Percentiles rank a stretch among this genome's conserved stretches.
Evolutionary conservation across 768 basidiomycete genomes (phyloP).

Genomic region (Stropharia rugosoannulata): DNA sequence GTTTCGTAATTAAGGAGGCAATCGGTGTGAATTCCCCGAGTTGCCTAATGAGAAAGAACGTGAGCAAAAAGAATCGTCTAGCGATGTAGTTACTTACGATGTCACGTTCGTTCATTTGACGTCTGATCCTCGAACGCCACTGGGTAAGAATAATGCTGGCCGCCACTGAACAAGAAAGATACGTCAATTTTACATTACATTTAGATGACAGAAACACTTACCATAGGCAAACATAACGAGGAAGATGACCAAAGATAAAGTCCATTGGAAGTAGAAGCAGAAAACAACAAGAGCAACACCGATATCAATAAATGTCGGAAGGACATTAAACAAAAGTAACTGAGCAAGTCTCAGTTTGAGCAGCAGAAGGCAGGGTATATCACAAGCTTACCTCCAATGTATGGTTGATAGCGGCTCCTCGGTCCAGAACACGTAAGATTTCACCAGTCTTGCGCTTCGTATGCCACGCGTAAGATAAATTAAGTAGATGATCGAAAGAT

Average conservation of each 20-base stretch:
- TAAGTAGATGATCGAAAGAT: slow-evolving; percentile 84
- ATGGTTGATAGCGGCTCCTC: slow-evolving; percentile 85
- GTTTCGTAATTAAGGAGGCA: slow-evolving; percentile 81
- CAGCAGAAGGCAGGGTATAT: slow-evolving; percentile 12
- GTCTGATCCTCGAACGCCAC: slow-evolving; percentile 72
- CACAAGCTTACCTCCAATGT: slow-evolving; percentile 54
- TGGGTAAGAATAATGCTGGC: slow-evolving; percentile 64
- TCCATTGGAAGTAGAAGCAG: slow-evolving; percentile 61
- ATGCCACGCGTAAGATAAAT: slow-evolving; percentile 84
- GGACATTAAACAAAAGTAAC: slow-evolving; percentile 80
- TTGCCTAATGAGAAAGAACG: slow-evolving; percentile 43
- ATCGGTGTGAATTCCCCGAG: slow-evolving; percentile 82
- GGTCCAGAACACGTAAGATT: slow-evolving; percentile 76
- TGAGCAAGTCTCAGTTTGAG: slow-evolving; percentile 24
- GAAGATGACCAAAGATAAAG: slow-evolving; percentile 64
- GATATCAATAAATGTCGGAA: slow-evolving; percentile 84
- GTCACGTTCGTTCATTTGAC: slow-evolving; percentile 82
- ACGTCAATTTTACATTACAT: slow-evolving; percentile 48
- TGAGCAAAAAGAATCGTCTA: neutral
- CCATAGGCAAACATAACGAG: slow-evolving; percentile 75
- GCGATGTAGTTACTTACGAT: slow-evolving; percentile 43
- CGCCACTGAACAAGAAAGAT: slow-evolving; percentile 36
- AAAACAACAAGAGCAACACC: slow-evolving; percentile 70
- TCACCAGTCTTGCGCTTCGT: slow-evolving; percentile 85
- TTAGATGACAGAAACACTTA: slow-evolving; percentile 27